phyloP scores from a whole-genome alignment of 306 rosid genomes.

The Vigna hirtella region DNA sequence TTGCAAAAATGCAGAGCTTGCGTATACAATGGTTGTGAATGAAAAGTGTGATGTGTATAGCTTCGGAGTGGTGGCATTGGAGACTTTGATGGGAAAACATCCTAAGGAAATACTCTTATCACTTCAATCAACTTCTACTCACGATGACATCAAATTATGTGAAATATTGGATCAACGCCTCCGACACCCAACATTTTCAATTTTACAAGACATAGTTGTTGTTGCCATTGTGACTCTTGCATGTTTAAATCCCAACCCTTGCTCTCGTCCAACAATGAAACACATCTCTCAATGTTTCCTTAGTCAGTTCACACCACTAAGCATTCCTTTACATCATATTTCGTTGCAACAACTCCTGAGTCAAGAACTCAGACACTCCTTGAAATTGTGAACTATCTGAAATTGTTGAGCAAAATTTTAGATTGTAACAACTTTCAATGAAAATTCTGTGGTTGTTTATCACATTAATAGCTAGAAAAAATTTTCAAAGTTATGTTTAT shows the following conservation, averaged over 20 bases:
- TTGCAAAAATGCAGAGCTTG: conserved; percentile 15
- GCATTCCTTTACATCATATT: neutral
- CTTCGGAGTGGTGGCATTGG: conserved; percentile 41
- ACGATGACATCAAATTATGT: neutral
- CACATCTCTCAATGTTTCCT: neutral
- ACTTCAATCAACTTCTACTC: neutral
- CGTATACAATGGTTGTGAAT: conserved; percentile 6
- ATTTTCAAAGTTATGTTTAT: too few relatives aligned
- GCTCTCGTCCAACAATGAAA: conserved; percentile 37
- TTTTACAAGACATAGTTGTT: conserved; percentile 10
- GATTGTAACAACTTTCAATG: too few relatives aligned
- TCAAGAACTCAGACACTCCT: neutral
- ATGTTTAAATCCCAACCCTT: conserved; percentile 17
- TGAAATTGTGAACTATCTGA: neutral
- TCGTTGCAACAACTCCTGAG: neutral
- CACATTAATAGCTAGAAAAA: too few relatives aligned
- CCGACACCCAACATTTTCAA: neutral
- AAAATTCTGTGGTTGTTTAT: too few relatives aligned
- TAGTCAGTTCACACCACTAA: neutral
- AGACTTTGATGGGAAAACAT: conserved; percentile 37
- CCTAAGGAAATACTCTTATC: conserved; percentile 23
- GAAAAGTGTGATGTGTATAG: conserved; percentile 47
- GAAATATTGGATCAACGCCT: conserved; percentile 31
- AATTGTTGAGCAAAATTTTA: too few relatives aligned
- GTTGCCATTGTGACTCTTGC: neutral